Evolutionary conservation across 768 basidiomycete species (phyloP).

Genomic region (Trametes sanguinea): DNA sequence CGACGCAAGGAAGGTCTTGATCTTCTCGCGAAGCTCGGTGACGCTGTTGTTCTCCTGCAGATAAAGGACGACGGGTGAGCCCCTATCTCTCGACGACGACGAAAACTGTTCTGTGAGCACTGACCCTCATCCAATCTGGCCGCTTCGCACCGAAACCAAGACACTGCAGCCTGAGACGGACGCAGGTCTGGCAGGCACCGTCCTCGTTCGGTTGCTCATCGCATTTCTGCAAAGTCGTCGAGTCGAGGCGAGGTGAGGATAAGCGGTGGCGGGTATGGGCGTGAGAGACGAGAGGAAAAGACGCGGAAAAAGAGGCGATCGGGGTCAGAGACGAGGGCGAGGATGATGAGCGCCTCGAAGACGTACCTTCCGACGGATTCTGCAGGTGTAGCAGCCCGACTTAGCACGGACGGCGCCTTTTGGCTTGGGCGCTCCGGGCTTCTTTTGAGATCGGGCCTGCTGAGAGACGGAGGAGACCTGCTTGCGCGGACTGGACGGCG

Average conservation of each 20-base stretch:
- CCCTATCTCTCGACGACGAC: slow-evolving; percentile 1
- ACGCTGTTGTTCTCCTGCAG: slow-evolving; percentile 70
- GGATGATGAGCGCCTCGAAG: slow-evolving; percentile 20
- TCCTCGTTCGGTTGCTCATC: slow-evolving; percentile 68
- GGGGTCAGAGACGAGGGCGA: slow-evolving; percentile 20
- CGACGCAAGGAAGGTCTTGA: slow-evolving; percentile 74
- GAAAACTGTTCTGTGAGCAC: slow-evolving; percentile 30
- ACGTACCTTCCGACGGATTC: slow-evolving; percentile 78
- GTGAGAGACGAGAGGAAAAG: slow-evolving; percentile 22
- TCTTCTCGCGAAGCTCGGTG: slow-evolving; percentile 68
- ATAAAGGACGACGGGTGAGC: slow-evolving; percentile 19
- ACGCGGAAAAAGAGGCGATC: slow-evolving; percentile 21
- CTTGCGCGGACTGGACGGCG: slow-evolving; percentile 35
- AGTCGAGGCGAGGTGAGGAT: neutral
- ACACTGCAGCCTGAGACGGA: slow-evolving; percentile 79
- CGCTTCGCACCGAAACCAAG: slow-evolving; percentile 85
- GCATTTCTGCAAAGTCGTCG: slow-evolving; percentile 62
- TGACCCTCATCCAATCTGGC: slow-evolving; percentile 81
- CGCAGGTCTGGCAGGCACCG: slow-evolving; percentile 74
- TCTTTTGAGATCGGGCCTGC: slow-evolving; percentile 36
- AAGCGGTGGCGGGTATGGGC: slow-evolving; percentile 15
- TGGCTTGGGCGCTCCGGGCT: slow-evolving; percentile 62
- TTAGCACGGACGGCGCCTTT: slow-evolving; percentile 85
- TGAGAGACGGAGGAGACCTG: slow-evolving; percentile 35
- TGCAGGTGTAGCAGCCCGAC: slow-evolving; percentile 88